phyloP scores from a whole-genome alignment of 1,284 basidiomycete genomes.

The Ganoderma meredithae region DNA sequence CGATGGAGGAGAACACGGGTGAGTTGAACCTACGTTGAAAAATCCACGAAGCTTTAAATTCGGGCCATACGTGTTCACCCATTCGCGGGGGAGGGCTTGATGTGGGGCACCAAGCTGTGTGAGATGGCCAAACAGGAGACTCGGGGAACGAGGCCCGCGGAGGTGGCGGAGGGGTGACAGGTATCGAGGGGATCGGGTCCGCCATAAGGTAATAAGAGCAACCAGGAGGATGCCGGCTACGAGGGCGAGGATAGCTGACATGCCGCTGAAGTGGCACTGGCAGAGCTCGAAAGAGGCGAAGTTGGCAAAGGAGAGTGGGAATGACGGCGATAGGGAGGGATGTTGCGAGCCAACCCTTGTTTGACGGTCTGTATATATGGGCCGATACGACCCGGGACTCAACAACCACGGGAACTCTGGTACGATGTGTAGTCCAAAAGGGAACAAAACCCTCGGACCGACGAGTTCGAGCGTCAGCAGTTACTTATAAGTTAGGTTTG shows the following conservation, averaged over 20 bases:
- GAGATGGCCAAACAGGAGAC: conserved; percentile 62
- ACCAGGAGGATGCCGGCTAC: neutral
- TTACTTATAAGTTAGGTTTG: neutral
- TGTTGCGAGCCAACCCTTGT: neutral
- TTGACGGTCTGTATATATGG: neutral
- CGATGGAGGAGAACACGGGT: neutral
- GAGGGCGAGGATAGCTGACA: conserved; percentile 1
- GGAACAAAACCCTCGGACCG: neutral
- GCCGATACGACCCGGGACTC: neutral
- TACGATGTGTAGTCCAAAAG: neutral
- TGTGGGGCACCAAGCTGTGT: conserved; percentile 50
- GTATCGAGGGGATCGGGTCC: conserved; percentile 29
- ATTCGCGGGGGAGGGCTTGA: conserved; percentile 53
- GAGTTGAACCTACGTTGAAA: conserved; percentile 50
- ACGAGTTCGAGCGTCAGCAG: neutral
- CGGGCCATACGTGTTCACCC: conserved; percentile 62
- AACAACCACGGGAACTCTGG: neutral
- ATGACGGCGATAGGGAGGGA: neutral
- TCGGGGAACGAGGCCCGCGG: conserved; percentile 57
- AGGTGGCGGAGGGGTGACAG: conserved; percentile 54
- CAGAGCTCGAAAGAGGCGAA: neutral
- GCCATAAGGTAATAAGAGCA: conserved; percentile 2
- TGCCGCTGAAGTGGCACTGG: neutral
- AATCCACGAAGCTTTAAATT: conserved; percentile 55
- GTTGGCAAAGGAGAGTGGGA: neutral